A percentile compares a stretch with the other conserved stretches of the same genome.
phyloP scores from a whole-genome alignment of 2,329 filamentous ascomycete genomes.

The Calonectria multiphialidica region DNA sequence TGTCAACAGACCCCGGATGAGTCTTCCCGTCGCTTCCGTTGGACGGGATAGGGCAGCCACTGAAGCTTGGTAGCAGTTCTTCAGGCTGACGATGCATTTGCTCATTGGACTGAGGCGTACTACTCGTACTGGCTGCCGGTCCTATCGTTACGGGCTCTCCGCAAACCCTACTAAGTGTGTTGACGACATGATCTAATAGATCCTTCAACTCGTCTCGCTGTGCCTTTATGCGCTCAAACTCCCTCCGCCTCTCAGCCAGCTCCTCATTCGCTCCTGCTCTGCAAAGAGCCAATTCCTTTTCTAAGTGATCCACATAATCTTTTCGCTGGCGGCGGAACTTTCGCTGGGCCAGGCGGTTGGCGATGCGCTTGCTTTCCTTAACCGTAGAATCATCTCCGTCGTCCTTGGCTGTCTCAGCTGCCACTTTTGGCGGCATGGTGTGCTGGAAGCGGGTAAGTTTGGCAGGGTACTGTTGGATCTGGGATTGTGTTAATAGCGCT shows the following conservation, averaged over 20 bases:
- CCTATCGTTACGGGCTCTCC: background rate
- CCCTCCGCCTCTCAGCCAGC: background rate
- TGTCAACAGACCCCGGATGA: background rate
- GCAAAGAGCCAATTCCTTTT: background rate
- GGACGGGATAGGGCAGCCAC: background rate
- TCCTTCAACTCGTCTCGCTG: background rate
- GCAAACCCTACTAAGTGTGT: background rate
- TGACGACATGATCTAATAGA: background rate
- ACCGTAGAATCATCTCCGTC: background rate
- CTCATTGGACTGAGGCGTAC: background rate
- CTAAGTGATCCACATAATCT: background rate
- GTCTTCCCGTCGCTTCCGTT: background rate
- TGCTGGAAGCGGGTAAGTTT: background rate
- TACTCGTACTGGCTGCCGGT: background rate
- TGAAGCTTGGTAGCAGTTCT: background rate
- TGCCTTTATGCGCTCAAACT: background rate
- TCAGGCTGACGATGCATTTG: background rate
- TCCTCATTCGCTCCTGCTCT: background rate
- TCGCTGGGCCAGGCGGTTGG: background rate
- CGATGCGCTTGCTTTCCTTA: background rate
- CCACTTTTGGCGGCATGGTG: background rate
- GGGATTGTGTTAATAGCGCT: background rate
- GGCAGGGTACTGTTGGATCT: background rate
- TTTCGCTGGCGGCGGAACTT: background rate
- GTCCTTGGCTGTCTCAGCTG: background rate